Evolutionary conservation across 768 basidiomycete species (phyloP).

Genomic region (Neoboletus subvelutipes): DNA sequence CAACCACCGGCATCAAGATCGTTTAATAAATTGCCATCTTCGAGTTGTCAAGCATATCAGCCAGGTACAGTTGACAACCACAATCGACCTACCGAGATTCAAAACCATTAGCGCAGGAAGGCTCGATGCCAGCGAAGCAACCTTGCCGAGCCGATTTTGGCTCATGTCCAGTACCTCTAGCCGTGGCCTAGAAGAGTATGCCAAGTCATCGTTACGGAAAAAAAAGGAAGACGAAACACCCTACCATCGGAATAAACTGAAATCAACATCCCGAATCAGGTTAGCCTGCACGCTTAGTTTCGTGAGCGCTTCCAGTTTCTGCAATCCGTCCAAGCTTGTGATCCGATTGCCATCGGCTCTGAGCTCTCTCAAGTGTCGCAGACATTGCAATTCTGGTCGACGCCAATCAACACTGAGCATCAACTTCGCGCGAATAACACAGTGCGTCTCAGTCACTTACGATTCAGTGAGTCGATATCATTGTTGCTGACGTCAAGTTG

Average conservation of each 20-base stretch:
- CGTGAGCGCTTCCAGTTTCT: slow-evolving; percentile 75
- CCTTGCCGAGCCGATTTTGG: slow-evolving; percentile 61
- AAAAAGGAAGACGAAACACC: slow-evolving; percentile 10
- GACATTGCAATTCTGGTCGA: slow-evolving; percentile 71
- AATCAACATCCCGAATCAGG: slow-evolving; percentile 58
- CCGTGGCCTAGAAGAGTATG: slow-evolving; percentile 40
- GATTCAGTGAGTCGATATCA: slow-evolving; percentile 80
- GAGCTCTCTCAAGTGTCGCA: slow-evolving; percentile 85
- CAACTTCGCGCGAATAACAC: background rate
- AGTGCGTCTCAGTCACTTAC: slow-evolving; percentile 48
- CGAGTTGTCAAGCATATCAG: slow-evolving; percentile 18
- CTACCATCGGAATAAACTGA: slow-evolving; percentile 66
- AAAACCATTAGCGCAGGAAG: slow-evolving; percentile 66
- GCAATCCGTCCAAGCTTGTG: slow-evolving; percentile 68
- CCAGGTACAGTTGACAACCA: slow-evolving; percentile 12
- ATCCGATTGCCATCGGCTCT: slow-evolving; percentile 88
- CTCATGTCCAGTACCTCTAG: slow-evolving; percentile 84
- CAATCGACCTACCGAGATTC: slow-evolving; percentile 72
- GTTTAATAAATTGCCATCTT: slow-evolving; percentile 73
- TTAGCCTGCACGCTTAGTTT: slow-evolving; percentile 85
- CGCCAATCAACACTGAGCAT: slow-evolving; percentile 7
- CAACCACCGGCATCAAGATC: slow-evolving; percentile 51
- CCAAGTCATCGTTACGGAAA: slow-evolving; percentile 12
- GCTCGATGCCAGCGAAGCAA: slow-evolving; percentile 57
- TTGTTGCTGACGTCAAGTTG: slow-evolving; percentile 90